A percentile compares a stretch with the other conserved stretches of the same genome.
Conservation (phyloP, 306 rosid species). For the Cyamopsis tetragonoloba region DNA sequence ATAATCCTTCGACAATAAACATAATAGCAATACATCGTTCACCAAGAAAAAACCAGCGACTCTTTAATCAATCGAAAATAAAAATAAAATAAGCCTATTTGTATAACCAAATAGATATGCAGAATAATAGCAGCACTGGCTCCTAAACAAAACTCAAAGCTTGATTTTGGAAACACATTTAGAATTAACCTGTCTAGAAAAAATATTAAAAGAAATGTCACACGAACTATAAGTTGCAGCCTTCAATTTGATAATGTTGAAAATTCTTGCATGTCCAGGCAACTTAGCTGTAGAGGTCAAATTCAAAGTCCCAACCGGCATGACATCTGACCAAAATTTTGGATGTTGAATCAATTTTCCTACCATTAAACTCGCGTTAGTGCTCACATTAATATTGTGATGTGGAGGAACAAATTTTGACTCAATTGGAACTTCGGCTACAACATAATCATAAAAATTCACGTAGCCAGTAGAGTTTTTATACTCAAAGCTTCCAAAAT, state of each 20-base stretch:
- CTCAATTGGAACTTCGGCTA: conserved; percentile 34
- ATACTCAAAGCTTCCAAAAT: conserved; percentile 26
- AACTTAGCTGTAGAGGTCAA: conserved; percentile 32
- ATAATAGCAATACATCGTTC: no score
- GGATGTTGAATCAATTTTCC: neutral
- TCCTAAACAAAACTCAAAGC: conserved; percentile 12
- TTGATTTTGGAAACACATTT: conserved; percentile 38
- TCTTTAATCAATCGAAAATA: no score
- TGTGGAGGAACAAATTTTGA: conserved; percentile 1
- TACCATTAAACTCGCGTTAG: no score
- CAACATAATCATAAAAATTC: neutral
- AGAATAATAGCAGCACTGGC: neutral
- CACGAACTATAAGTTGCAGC: conserved; percentile 34
- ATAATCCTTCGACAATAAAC: no score
- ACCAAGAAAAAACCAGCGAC: no score
- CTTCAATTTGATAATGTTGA: conserved; percentile 39
- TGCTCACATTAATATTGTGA: no score
- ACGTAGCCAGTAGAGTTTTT: conserved; percentile 8
- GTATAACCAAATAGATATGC: neutral
- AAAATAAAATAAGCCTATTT: neutral
- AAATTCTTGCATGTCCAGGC: conserved; percentile 31
- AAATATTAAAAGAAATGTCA: conserved; percentile 32
- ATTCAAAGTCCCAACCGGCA: conserved; percentile 8
- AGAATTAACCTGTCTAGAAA: neutral
- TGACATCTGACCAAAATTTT: neutral